phyloP scores from a whole-genome alignment of 139 green algal species.

The Ettlia oleoabundans region DNA sequence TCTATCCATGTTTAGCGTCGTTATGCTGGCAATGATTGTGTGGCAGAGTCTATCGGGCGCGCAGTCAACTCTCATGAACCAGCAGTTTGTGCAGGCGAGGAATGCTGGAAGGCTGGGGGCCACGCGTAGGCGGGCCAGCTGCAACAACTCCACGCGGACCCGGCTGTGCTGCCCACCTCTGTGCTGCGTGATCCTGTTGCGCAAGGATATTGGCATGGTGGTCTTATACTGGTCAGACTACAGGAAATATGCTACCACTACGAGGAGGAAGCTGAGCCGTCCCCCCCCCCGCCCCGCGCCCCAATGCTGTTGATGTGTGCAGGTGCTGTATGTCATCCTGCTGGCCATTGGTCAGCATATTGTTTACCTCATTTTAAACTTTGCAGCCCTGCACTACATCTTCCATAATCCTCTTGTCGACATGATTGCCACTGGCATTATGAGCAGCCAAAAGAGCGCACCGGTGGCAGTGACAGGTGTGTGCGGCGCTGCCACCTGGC shows the following conservation, averaged over 20 bases:
- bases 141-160: no score
- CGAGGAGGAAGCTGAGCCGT: no score
- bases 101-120: no score
- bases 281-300: background rate
- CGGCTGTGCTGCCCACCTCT: no score
- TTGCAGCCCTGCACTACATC: constrained; percentile 23
- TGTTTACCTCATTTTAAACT: constrained; percentile 64
- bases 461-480: constrained; percentile 65
- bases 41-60: constrained; percentile 77
- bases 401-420: constrained; percentile 51
- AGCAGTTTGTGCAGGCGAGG: constrained; percentile 30
- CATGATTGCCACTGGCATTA: constrained; percentile 51
- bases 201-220: no score
- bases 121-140: no score
- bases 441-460: constrained; percentile 68
- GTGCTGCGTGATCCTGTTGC: no score
- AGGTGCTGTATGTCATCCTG: constrained; percentile 68
- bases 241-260: no score
- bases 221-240: no score
- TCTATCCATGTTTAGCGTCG: constrained; percentile 59
- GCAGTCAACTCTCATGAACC: constrained; percentile 49
- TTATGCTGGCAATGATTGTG: constrained; percentile 75
- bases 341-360: constrained; percentile 58
- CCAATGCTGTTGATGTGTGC: no score
- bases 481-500: background rate